Evolutionary conservation across 2,329 filamentous ascomycete genomes (phyloP).

Genomic region (Coniochaeta hoffmannii): DNA sequence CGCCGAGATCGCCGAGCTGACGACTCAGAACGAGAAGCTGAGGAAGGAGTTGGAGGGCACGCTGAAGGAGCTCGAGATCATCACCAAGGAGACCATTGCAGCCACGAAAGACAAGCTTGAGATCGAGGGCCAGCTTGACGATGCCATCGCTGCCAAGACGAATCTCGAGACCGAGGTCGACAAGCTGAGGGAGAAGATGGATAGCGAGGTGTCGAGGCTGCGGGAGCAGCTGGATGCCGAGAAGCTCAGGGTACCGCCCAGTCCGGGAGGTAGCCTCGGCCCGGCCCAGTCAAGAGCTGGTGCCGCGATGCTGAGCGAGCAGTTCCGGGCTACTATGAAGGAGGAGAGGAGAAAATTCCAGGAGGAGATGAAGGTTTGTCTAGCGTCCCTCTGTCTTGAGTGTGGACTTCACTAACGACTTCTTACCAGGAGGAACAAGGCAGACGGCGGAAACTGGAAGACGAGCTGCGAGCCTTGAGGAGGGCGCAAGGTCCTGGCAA

Average conservation of each 20-base stretch:
- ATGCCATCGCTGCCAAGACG: slow-evolving; percentile 24
- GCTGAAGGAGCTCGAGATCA: slow-evolving; percentile 43
- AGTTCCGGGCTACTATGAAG: slow-evolving; percentile 48
- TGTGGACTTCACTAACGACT: slow-evolving; percentile 19
- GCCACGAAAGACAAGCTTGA: slow-evolving; percentile 43
- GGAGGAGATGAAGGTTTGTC: slow-evolving; percentile 42
- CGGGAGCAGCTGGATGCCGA: slow-evolving; percentile 46
- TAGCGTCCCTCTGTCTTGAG: background rate
- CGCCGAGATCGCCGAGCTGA: slow-evolving; percentile 37
- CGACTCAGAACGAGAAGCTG: slow-evolving; percentile 40
- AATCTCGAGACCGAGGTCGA: slow-evolving; percentile 31
- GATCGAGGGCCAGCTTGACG: slow-evolving; percentile 34
- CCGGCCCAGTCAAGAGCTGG: slow-evolving; percentile 30
- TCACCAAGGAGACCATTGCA: slow-evolving; percentile 43
- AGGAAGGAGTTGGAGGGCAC: slow-evolving; percentile 42
- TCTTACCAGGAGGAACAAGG: slow-evolving; percentile 40
- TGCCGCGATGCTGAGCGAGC: slow-evolving; percentile 46
- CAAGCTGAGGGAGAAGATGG: slow-evolving; percentile 28
- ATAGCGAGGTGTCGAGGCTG: slow-evolving; percentile 34
- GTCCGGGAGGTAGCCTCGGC: slow-evolving; percentile 19
- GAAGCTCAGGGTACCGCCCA: slow-evolving; percentile 31
- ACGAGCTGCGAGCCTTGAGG: slow-evolving; percentile 38
- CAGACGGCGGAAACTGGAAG: slow-evolving; percentile 39
- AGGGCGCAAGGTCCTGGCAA: slow-evolving; percentile 34
- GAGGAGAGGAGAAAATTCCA: slow-evolving; percentile 51